Base-by-base conservation (phyloP, 1,139 yeast genomes). In the Eremothecium cymbalariae region DNA sequence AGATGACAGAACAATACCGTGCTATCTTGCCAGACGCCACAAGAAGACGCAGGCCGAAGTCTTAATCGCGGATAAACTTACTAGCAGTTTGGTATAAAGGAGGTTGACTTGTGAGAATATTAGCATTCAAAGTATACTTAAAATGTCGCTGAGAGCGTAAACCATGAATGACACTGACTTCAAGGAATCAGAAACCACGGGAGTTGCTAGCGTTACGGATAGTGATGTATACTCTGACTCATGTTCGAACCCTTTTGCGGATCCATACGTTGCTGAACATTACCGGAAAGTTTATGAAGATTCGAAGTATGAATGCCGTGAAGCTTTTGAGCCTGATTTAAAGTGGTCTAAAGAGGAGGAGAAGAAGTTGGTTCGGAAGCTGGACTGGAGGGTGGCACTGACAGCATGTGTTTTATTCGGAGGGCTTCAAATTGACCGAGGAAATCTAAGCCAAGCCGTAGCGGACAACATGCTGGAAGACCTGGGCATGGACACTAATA, bases 371-470 rank as follows among this genome's bases (percentile, higher is more conserved):
- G 48, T 65, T 4, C 45, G 68, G 28, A 70, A 67, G 43, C 52
- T 67, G 18, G 75, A 72, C 40, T 53, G 52, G 46, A 51, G 63
- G 15, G 72, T 70, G 22, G 60, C 70, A 13, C 45, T 67, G 25
- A 62, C 67, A 54, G 70, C 72, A 2, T 65, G 69, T 37, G 35
- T 70, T 34, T 59, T 72, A 65, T 72, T 73, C 42, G 54, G 67
- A 32, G 71, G 70, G 7, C 57, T 74, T 38, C 70, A 73, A 39
- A 48, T 73, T 25, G 77, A 73, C 45, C 56, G 79, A 36, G 68
- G 67, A 19, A 74, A 73, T 46, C 46, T 72, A 34, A 45, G 53
- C 3, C 73, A 71, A 38, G 78, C 77, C 0, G 57, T 69, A 14
- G 63, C 76, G 0, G 78, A 68, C 38, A 63, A 68, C 37, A 50